Percentiles rank a stretch among this genome's conserved stretches.
These are phyloP conservation scores for Phlebopus sp. DNA, from an alignment of 1,284 basidiomycete species.

Conservation along the genomic window DNA sequence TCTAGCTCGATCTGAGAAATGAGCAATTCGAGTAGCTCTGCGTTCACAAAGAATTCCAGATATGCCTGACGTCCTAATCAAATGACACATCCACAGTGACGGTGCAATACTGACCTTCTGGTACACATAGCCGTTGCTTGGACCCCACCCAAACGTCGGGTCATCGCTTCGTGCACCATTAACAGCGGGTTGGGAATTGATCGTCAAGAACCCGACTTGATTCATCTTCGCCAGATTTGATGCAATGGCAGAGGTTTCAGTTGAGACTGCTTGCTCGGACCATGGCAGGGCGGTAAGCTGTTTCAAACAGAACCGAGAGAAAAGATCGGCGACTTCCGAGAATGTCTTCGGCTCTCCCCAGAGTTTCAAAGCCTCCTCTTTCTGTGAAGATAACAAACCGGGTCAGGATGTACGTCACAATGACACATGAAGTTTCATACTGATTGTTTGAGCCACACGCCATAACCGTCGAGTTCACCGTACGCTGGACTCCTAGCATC, in stretches of 20 bases:
- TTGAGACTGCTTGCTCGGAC: constrained; percentile 88
- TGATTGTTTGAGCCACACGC: constrained; percentile 80
- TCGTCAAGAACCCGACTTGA: constrained; percentile 89
- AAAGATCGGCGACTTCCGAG: constrained; percentile 70
- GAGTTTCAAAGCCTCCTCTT: constrained; percentile 78
- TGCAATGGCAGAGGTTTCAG: constrained; percentile 85
- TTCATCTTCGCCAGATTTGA: constrained; percentile 84
- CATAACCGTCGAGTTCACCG: constrained; percentile 96
- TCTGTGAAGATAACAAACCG: constrained; percentile 40
- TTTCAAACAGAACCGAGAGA: constrained; percentile 76
- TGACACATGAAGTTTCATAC: constrained; percentile 40
- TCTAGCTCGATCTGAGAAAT: constrained; percentile 87
- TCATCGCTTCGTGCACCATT: constrained; percentile 89
- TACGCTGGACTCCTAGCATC: constrained; percentile 96
- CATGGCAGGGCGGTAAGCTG: constrained; percentile 83
- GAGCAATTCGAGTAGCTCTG: constrained; percentile 70
- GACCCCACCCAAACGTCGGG: constrained; percentile 91
- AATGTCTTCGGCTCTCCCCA: constrained; percentile 84
- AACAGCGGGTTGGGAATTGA: constrained; percentile 98
- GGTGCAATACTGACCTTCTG: constrained; percentile 73
- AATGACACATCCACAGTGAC: neutral
- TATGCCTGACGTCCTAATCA: constrained; percentile 66
- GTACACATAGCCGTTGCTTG: constrained; percentile 92
- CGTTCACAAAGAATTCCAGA: constrained; percentile 92
- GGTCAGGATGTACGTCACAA: constrained; percentile 7